These are phyloP conservation scores for Leucosporidium scottii DNA, from an alignment of 768 basidiomycete genomes.

Conservation along the genomic window DNA sequence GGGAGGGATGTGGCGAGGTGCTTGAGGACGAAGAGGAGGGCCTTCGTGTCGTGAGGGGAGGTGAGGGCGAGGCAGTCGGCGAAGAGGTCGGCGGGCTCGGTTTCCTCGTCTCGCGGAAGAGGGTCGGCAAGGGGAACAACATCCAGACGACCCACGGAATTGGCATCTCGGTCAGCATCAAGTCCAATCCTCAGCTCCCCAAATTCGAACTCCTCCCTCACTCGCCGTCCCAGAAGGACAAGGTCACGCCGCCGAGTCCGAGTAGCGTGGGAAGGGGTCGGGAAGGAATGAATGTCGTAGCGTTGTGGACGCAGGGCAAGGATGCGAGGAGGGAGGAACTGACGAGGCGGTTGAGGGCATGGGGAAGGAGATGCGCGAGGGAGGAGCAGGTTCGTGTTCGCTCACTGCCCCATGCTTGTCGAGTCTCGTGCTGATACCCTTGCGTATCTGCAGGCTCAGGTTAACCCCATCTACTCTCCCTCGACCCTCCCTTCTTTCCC, in stretches of 20 bases:
- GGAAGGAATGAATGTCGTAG: conserved; percentile 36
- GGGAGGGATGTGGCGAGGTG: conserved; percentile 26
- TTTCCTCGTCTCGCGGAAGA: conserved; percentile 30
- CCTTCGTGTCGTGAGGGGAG: not conserved
- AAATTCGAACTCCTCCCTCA: conserved; percentile 26
- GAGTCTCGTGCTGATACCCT: too few relatives aligned
- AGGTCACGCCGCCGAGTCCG: conserved; percentile 26
- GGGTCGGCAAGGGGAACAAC: conserved; percentile 11
- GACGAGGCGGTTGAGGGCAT: conserved; percentile 16
- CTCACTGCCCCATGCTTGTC: not conserved
- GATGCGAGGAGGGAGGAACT: conserved; percentile 30
- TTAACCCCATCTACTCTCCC: too few relatives aligned
- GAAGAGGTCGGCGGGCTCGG: conserved; percentile 30
- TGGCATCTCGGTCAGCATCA: conserved; percentile 31
- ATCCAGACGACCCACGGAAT: conserved; percentile 33
- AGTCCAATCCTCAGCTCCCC: conserved; percentile 32
- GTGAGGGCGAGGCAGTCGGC: not conserved
- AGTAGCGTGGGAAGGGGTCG: conserved; percentile 28
- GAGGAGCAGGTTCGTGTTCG: conserved; percentile 10
- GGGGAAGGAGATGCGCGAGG: conserved; percentile 13
- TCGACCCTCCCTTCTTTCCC: not conserved
- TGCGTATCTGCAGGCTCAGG: too few relatives aligned
- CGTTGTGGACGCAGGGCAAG: conserved; percentile 35
- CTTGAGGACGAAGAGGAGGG: conserved; percentile 13
- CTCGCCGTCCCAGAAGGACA: not conserved